These are phyloP conservation scores for Tagetes erecta DNA, from an alignment of 129 eudicot genomes.

Conservation along the genomic window DNA sequence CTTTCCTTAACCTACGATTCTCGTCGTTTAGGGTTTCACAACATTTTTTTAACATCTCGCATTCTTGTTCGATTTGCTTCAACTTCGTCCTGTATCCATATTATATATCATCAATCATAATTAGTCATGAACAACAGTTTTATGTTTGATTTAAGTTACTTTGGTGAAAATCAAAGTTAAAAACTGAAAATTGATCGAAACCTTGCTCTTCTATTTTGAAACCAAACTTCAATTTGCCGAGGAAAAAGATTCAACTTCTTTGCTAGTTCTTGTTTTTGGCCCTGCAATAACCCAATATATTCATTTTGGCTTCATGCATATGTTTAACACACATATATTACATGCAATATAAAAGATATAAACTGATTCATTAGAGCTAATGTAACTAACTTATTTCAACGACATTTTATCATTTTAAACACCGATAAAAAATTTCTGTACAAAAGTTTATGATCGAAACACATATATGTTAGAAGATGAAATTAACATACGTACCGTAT, in stretches of 20 bases:
- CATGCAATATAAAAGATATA: neutral
- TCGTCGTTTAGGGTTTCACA: constrained; percentile 60
- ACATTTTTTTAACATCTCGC: constrained; percentile 48
- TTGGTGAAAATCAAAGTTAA: neutral
- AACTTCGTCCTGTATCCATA: constrained; percentile 55
- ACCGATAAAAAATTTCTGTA: too few species aligned
- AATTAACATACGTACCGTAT: constrained; percentile 30
- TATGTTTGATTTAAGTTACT: neutral
- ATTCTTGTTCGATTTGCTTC: constrained; percentile 70
- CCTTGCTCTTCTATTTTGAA: constrained; percentile 73
- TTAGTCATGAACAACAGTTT: neutral
- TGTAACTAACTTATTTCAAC: too few species aligned
- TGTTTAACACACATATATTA: neutral
- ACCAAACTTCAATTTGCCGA: constrained; percentile 79
- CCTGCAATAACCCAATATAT: constrained; percentile 35
- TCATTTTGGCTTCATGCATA: neutral
- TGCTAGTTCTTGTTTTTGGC: constrained; percentile 55
- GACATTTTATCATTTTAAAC: neutral
- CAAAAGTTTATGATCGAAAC: neutral
- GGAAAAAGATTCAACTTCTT: constrained; percentile 53
- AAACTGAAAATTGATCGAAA: neutral
- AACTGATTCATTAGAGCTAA: too few species aligned
- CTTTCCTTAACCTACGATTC: constrained; percentile 56
- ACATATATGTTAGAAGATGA: neutral
- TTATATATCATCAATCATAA: constrained; percentile 6